phyloP scores from a whole-genome alignment of 176 grass and related monocot genomes.

The Bromus sterilis region DNA sequence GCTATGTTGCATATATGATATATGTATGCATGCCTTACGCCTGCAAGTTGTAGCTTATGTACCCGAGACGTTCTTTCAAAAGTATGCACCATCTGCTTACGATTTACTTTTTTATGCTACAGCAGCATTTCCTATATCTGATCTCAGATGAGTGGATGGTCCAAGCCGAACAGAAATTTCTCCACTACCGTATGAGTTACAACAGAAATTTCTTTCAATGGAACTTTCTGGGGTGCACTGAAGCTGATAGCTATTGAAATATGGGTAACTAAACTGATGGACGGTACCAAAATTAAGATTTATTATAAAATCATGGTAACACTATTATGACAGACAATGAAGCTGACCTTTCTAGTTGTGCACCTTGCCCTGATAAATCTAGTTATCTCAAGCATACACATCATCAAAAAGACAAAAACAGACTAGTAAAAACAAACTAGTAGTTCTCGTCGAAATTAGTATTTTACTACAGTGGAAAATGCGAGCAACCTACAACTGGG shows the following conservation, averaged over 20 bases:
- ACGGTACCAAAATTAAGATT: background rate
- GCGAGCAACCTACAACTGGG: background rate
- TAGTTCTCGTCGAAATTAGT: background rate
- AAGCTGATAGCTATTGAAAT: background rate
- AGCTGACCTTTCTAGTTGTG: background rate
- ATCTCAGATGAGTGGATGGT: background rate
- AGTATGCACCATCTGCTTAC: background rate
- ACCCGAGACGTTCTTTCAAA: background rate
- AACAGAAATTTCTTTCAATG: background rate
- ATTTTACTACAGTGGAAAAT: background rate
- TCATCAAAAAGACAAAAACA: background rate
- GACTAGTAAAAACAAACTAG: background rate
- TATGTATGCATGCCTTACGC: background rate
- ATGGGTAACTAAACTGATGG: background rate
- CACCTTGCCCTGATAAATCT: background rate
- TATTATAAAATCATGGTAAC: background rate
- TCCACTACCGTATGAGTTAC: background rate
- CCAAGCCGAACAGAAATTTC: background rate
- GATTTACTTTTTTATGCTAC: background rate
- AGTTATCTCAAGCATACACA: background rate
- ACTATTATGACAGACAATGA: background rate
- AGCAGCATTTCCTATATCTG: background rate
- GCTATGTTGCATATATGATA: background rate
- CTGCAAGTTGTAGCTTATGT: background rate
- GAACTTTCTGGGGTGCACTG: background rate